Percentiles rank a stretch among this genome's conserved stretches.
Conservation (phyloP, 768 basidiomycete genomes). For the Rhodotorula paludigena region DNA sequence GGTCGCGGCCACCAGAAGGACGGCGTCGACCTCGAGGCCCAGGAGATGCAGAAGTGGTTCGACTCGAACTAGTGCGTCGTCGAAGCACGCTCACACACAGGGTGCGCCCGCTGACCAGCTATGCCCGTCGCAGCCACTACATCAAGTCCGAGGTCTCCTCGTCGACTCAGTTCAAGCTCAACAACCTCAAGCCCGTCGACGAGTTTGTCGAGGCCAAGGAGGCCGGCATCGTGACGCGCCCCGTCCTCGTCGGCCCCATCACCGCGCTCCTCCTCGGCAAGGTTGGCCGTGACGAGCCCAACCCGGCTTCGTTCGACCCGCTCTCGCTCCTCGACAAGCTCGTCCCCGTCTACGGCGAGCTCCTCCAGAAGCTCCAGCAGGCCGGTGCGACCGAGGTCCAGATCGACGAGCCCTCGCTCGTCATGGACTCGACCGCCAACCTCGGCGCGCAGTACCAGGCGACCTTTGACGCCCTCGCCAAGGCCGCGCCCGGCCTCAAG, state of each 20-base stretch:
- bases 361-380: slow-evolving; percentile 81
- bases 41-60: slow-evolving; percentile 99
- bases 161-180: slow-evolving; percentile 68
- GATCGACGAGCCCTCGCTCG: slow-evolving; percentile 93
- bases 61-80: slow-evolving; percentile 46
- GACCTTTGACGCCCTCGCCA: slow-evolving; percentile 73
- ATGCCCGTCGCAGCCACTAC: slow-evolving; percentile 60
- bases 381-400: slow-evolving; percentile 94
- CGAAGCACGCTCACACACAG: too few relatives aligned
- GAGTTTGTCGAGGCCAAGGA: slow-evolving; percentile 93
- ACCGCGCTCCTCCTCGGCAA: slow-evolving; percentile 93
- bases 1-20: slow-evolving; percentile 94
- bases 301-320: slow-evolving; percentile 65
- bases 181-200: slow-evolving; percentile 83
- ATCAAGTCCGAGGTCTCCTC: slow-evolving; percentile 73
- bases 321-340: slow-evolving; percentile 83
- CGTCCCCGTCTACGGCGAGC: slow-evolving; percentile 82
- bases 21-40: slow-evolving; percentile 73
- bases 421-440: slow-evolving; percentile 73
- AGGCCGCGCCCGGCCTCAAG: slow-evolving; percentile 67
- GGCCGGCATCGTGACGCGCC: slow-evolving; percentile 81
- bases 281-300: slow-evolving; percentile 63
- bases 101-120: too few relatives aligned
- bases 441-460: slow-evolving; percentile 73
- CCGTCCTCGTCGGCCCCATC: slow-evolving; percentile 90